phyloP scores from a whole-genome alignment of 768 basidiomycete species.

The Suillus placidus region DNA sequence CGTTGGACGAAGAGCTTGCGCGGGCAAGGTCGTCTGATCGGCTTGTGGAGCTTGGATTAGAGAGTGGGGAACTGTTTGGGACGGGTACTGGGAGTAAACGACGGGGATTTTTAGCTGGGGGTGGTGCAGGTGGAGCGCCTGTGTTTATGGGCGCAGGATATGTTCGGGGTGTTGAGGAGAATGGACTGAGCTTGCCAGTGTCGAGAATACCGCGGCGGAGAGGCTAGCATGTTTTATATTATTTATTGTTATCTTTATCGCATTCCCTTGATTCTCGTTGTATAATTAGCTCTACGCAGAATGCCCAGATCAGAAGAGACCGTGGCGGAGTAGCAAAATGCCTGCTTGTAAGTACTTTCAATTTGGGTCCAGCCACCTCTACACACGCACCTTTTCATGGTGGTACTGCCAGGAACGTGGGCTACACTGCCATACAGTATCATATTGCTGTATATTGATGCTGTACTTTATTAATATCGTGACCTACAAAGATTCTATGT shows the following conservation, averaged over 20 bases:
- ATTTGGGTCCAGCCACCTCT: too few species aligned
- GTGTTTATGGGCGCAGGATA: slow-evolving; percentile 75
- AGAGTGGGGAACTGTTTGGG: slow-evolving; percentile 47
- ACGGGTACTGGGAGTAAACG: slow-evolving; percentile 57
- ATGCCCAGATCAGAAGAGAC: too few species aligned
- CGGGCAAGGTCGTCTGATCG: slow-evolving; percentile 38
- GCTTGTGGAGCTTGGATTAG: slow-evolving; percentile 42
- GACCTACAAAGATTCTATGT: not conserved
- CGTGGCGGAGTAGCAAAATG: too few species aligned
- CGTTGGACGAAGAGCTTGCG: slow-evolving; percentile 71
- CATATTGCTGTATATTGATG: too few species aligned
- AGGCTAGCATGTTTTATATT: not conserved
- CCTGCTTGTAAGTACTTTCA: too few species aligned
- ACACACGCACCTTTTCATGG: too few species aligned
- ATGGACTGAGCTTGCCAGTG: slow-evolving; percentile 20
- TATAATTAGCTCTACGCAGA: not conserved
- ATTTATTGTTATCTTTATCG: slow-evolving; percentile 7
- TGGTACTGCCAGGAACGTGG: too few species aligned
- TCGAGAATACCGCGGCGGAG: slow-evolving; percentile 32
- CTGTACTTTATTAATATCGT: not conserved
- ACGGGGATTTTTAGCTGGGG: slow-evolving; percentile 69
- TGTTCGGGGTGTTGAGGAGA: slow-evolving; percentile 52
- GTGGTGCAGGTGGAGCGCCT: slow-evolving; percentile 71
- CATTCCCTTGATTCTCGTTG: not conserved
- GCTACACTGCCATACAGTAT: too few species aligned